Evolutionary conservation across 1,284 basidiomycete species (phyloP).

Genomic region (Fomitopsis schrenkii): DNA sequence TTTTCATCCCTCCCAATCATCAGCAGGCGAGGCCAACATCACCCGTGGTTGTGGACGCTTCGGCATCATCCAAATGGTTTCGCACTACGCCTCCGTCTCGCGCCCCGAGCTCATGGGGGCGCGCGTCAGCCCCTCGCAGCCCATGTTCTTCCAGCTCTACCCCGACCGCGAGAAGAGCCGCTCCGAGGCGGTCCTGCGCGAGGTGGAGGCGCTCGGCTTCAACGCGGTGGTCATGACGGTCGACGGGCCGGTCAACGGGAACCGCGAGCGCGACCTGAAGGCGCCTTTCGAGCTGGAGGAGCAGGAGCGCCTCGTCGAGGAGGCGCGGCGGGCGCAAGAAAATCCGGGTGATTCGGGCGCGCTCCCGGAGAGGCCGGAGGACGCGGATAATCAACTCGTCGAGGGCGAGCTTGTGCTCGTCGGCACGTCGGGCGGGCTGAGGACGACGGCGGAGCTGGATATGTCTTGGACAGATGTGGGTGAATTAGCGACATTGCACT

Average conservation of each 20-base stretch:
- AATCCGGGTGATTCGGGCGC: constrained; percentile 21
- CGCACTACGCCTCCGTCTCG: constrained; percentile 81
- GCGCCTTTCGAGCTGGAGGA: constrained; percentile 62
- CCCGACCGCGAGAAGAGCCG: constrained; percentile 71
- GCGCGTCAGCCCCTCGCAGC: constrained; percentile 53
- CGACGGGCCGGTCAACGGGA: constrained; percentile 84
- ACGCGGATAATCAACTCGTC: constrained; percentile 3
- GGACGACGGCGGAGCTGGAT: constrained; percentile 60
- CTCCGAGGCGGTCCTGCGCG: constrained; percentile 69
- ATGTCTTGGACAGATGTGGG: constrained; percentile 70
- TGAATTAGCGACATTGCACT: not conserved
- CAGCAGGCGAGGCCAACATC: constrained; percentile 77
- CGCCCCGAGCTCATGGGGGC: constrained; percentile 65
- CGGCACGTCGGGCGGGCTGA: constrained; percentile 62
- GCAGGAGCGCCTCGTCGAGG: constrained; percentile 41
- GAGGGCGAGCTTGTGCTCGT: constrained; percentile 36
- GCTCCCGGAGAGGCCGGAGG: constrained; percentile 21
- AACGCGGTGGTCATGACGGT: constrained; percentile 90
- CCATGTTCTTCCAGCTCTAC: constrained; percentile 85
- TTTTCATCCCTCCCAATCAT: not conserved
- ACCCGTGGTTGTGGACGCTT: constrained; percentile 67
- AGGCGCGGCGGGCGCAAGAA: constrained; percentile 4
- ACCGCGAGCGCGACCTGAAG: constrained; percentile 77
- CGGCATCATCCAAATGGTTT: constrained; percentile 86
- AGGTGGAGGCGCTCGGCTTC: constrained; percentile 71